Evolutionary conservation across 2,329 filamentous ascomycete genomes (phyloP), one percentile per base, ranked within the genome.

Genomic region (Pseudogymnoascus sp.): DNA sequence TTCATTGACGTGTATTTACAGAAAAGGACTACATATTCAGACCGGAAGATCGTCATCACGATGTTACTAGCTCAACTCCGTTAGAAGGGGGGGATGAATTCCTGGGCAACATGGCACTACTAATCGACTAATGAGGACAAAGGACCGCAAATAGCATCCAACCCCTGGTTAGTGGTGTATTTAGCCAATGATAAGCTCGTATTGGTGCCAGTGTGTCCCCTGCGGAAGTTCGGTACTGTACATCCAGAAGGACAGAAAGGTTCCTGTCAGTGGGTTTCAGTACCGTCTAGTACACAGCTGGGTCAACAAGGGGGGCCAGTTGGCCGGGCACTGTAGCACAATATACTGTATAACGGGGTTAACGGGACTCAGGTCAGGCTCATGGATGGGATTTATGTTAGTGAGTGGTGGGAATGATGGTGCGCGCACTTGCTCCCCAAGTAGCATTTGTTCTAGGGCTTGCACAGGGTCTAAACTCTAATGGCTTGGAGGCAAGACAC

Each of bases 391-490:
- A 52, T 55, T 55, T 55, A 55, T 33, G 49, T 25, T 16, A 35
- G 49, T 55, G 28, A 33, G 14, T 33, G 5, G 28, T 33, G 9
- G 31, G 28, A 31, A 31, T 31, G 7, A 8, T 33, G 49, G 49
- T 55, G 49, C 25, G 2, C 28, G 11, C 49, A 33, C 12, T 55
- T 5, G 9, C 5, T 31, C 28, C 28, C 16, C 5, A 12, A 55
- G 23, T 33, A 33, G 4, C 9, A 21, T 23, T n/a, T 35, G 3
- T 7, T 55, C n/a, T 55, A 55, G 28, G 49, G 49, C 49, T 55
- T 55, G 49, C 49, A 55, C 49, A 55, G 49, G 49, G 49, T 55
- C 49, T 55, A 55, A 55, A 55, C 49, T 55, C 28, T 55, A 55
- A 55, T 33, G 9, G 28, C 28, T 16, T 55, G n/a, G 11, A n/a